Evolutionary conservation across 441 rosid genomes (phyloP), one percentile per base, ranked within the genome.

Genomic region (Erodium moschatum): DNA sequence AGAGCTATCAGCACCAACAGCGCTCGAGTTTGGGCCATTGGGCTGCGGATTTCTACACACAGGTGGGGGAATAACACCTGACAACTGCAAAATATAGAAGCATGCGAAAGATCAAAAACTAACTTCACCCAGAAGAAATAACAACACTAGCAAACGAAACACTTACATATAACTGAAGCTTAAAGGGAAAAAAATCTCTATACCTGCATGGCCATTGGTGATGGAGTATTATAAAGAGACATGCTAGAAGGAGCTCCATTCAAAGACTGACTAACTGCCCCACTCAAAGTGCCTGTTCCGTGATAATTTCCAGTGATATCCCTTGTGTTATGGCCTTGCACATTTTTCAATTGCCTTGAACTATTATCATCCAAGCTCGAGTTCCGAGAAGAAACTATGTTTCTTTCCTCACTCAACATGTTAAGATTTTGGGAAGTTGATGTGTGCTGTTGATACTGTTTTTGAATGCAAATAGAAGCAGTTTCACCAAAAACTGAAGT

Each of bases 121-220:
- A 44, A 44, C 50, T 10, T 12, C 71, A 50, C 69, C 67, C 70
- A 48, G 31, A 72, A 64, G 50, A 72, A 11, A 65, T 8, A 9
- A n/a, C 4, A 33, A n/a, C 62, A 29, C 50, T 56, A 58, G 31
- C 56, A 69, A 54, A 15, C 0, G 21, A 54, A 54, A 18, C 21
- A 8, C 20, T 54, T 16, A 54, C 20, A 69, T 56, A 18, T 13
- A 56, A 19, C 19, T 52, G n/a, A 27, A 10, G 4, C 60, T 68
- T 31, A 19, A 62, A 38, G 24, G 65, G 44, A 35, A 10, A 69
- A 6, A 58, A 42, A 35, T 29, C 16, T 12, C 52, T 35, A 58
- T 75, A 83, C 89, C 80, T 83, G 84, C 16, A 77, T 10, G 68
- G 76, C 72, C 68, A 81, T 73, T 12, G 86, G 89, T 60, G 87